A percentile compares a stretch with the other conserved stretches of the same genome.
Conservation (phyloP, 73 alveolate genomes). For the Tetrahymena malaccensis region DNA sequence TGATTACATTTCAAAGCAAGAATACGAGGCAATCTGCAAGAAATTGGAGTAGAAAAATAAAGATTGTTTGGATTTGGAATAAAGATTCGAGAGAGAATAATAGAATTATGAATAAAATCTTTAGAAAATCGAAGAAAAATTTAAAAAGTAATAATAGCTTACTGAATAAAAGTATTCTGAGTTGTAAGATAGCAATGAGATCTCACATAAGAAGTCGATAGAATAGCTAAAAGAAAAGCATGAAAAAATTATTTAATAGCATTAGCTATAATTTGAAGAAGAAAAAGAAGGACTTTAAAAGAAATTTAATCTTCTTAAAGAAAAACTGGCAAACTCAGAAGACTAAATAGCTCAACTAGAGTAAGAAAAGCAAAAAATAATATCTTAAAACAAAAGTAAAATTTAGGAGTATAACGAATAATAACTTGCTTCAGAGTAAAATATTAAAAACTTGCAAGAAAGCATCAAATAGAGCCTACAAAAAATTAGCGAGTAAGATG, state of each 20-base stretch:
- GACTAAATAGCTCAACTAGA: background rate
- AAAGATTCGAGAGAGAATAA: background rate
- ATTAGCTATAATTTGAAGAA: background rate
- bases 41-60: background rate
- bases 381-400: background rate
- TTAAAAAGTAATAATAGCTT: background rate
- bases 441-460: background rate
- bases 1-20: background rate
- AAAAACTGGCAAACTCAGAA: background rate
- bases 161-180: background rate
- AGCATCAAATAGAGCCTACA: background rate
- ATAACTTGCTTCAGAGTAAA: background rate
- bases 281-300: background rate
- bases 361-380: background rate
- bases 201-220: background rate
- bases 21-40: background rate
- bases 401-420: background rate
- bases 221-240: background rate
- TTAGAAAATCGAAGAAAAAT: background rate
- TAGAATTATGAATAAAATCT: background rate
- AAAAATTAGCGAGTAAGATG: background rate
- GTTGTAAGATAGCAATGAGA: background rate
- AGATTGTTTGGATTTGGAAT: background rate
- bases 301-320: background rate
- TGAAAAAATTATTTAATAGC: background rate